phyloP scores from a whole-genome alignment of 495 filamentous ascomycete genomes.

The Daldinia caldariorum region DNA sequence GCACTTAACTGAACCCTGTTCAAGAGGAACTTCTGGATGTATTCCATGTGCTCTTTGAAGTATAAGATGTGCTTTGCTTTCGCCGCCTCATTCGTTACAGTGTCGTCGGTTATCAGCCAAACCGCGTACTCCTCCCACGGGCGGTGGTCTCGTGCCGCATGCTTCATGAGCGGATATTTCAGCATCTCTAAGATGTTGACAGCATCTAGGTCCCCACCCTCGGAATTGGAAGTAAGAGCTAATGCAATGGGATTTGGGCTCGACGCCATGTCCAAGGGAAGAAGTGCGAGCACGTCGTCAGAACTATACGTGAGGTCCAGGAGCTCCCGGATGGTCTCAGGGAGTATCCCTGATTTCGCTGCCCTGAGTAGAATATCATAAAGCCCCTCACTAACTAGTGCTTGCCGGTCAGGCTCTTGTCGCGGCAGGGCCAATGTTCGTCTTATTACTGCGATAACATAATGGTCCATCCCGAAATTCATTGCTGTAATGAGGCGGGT shows the following conservation, averaged over 20 bases:
- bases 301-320: not conserved
- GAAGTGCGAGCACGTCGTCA: not conserved
- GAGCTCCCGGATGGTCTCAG: not conserved
- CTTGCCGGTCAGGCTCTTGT: not conserved
- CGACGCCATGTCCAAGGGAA: not conserved
- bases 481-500: not conserved
- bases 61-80: not conserved
- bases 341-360: not conserved
- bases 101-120: not conserved
- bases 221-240: not conserved
- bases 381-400: not conserved
- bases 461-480: constrained; percentile 7
- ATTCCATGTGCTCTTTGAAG: not conserved
- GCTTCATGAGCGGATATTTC: not conserved
- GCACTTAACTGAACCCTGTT: not conserved
- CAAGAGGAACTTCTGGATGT: not conserved
- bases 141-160: not conserved
- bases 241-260: not conserved
- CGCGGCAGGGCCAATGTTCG: not conserved
- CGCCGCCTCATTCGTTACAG: not conserved
- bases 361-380: not conserved
- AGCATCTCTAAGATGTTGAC: not conserved
- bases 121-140: not conserved
- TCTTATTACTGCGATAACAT: not conserved
- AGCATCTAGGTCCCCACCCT: not conserved